A percentile compares a stretch with the other conserved stretches of the same genome.
Conservation (phyloP, 2,329 filamentous ascomycete species). For the Bipolaris zeicola region DNA sequence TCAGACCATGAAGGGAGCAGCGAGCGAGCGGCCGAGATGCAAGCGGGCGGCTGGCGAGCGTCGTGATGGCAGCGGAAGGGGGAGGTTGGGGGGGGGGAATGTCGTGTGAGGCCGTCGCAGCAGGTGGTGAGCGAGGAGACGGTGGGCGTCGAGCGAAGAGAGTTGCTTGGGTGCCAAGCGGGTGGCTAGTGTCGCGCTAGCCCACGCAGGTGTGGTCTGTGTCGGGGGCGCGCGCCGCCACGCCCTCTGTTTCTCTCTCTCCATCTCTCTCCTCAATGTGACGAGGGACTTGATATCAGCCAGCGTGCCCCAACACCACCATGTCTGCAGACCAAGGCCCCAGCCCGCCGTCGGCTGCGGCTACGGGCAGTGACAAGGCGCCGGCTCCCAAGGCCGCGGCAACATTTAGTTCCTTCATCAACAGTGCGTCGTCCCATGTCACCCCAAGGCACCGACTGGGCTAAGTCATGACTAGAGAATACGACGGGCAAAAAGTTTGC, state of each 20-base stretch:
- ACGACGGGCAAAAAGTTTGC: slow-evolving; percentile 56
- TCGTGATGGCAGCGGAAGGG: slow-evolving; percentile 17
- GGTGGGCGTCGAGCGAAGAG: slow-evolving; percentile 25
- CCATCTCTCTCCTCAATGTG: slow-evolving; percentile 4
- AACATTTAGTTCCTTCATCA: slow-evolving; percentile 40
- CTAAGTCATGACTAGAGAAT: slow-evolving; percentile 39
- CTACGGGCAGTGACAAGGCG: slow-evolving; percentile 23
- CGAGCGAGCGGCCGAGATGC: slow-evolving; percentile 33
- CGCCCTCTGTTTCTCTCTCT: not conserved
- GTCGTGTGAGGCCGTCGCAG: slow-evolving; percentile 34
- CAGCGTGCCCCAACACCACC: not conserved
- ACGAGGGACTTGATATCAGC: not conserved
- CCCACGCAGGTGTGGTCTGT: slow-evolving; percentile 10
- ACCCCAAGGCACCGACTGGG: slow-evolving; percentile 13
- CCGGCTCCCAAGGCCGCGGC: slow-evolving; percentile 22
- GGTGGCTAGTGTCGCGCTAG: slow-evolving; percentile 15
- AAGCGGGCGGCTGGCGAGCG: slow-evolving; percentile 13
- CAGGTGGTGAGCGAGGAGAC: slow-evolving; percentile 24
- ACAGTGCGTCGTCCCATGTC: slow-evolving; percentile 28
- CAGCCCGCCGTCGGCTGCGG: slow-evolving; percentile 15
- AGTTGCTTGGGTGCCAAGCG: slow-evolving; percentile 19
- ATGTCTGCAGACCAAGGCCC: slow-evolving; percentile 40
- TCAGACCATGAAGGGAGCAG: slow-evolving; percentile 29
- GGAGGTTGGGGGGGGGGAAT: slow-evolving; percentile 13
- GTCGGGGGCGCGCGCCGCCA: slow-evolving; percentile 12